Evolutionary conservation across 2,329 filamentous ascomycete species (phyloP).

Genomic region (Volutella citrinella): DNA sequence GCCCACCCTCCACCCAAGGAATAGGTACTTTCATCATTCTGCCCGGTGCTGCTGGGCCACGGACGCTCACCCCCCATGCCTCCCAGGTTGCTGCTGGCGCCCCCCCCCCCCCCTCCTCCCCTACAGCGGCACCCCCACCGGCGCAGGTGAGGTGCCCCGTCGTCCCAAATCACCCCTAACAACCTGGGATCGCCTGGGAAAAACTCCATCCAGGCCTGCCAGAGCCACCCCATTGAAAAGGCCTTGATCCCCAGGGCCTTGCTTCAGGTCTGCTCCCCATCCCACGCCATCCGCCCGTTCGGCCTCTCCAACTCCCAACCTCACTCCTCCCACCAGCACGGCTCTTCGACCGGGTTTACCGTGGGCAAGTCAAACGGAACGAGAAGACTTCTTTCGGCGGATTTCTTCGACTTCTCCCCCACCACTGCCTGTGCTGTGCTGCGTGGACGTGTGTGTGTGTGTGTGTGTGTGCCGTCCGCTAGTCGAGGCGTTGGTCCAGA

Average conservation of each 20-base stretch:
- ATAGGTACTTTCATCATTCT: too few relatives aligned
- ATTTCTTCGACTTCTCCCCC: too few relatives aligned
- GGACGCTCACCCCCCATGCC: too few relatives aligned
- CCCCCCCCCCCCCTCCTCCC: slow-evolving; percentile 4
- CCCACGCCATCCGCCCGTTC: slow-evolving; percentile 29
- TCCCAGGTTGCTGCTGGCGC: slow-evolving; percentile 6
- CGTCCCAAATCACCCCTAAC: slow-evolving; percentile 37
- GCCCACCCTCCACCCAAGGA: too few relatives aligned
- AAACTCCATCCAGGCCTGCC: slow-evolving; percentile 23
- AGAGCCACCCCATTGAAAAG: slow-evolving; percentile 37
- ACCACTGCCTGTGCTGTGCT: too few relatives aligned
- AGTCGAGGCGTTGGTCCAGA: too few relatives aligned
- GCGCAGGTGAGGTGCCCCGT: too few relatives aligned
- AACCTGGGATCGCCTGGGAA: slow-evolving; percentile 28
- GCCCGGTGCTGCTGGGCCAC: too few relatives aligned
- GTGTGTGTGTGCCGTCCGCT: too few relatives aligned
- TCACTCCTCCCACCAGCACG: slow-evolving; percentile 8
- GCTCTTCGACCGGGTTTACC: slow-evolving; percentile 8
- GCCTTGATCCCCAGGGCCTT: slow-evolving; percentile 37
- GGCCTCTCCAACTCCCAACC: slow-evolving; percentile 17
- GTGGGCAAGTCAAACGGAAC: too few relatives aligned
- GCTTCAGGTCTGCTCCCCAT: slow-evolving; percentile 27
- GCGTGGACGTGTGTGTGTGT: too few relatives aligned
- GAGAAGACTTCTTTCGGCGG: too few relatives aligned
- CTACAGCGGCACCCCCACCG: slow-evolving; percentile 1